Evolutionary conservation across 768 basidiomycete species (phyloP).

Genomic region (Imleria badia): DNA sequence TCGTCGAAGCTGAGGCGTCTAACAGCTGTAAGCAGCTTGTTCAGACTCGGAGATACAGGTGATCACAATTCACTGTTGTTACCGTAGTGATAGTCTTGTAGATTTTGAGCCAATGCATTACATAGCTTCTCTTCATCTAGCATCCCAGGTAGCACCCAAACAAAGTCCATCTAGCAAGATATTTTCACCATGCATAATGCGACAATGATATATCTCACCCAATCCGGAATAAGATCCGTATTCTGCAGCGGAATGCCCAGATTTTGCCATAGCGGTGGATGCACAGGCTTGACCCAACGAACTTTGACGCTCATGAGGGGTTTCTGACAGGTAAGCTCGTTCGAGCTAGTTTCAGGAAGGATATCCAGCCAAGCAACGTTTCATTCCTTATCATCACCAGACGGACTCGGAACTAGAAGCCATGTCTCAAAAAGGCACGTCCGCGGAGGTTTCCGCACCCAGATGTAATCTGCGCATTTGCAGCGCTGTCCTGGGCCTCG

Average conservation of each 20-base stretch:
- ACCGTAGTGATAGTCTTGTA: background rate
- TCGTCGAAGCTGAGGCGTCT: background rate
- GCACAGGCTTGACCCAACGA: background rate
- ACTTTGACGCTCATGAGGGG: background rate
- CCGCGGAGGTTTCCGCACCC: no score
- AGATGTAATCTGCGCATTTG: no score
- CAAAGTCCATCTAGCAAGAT: conserved; percentile 1
- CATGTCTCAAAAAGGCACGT: no score
- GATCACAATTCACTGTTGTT: background rate
- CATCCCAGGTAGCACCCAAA: conserved; percentile 2
- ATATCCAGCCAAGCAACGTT: no score
- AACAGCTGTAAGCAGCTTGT: background rate
- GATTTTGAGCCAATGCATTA: background rate
- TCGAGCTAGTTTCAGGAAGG: background rate
- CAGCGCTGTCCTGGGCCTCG: no score
- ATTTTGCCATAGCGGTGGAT: background rate
- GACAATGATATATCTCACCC: background rate
- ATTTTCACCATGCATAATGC: background rate
- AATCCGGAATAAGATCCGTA: conserved; percentile 2
- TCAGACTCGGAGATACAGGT: background rate
- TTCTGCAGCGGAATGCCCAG: background rate
- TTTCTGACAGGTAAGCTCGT: background rate
- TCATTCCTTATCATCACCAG: background rate
- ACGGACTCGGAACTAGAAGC: background rate
- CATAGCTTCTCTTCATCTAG: background rate